Evolutionary conservation across 768 basidiomycete species (phyloP), one percentile per base, ranked within the genome.

Genomic region (Termitomyces heimii): DNA sequence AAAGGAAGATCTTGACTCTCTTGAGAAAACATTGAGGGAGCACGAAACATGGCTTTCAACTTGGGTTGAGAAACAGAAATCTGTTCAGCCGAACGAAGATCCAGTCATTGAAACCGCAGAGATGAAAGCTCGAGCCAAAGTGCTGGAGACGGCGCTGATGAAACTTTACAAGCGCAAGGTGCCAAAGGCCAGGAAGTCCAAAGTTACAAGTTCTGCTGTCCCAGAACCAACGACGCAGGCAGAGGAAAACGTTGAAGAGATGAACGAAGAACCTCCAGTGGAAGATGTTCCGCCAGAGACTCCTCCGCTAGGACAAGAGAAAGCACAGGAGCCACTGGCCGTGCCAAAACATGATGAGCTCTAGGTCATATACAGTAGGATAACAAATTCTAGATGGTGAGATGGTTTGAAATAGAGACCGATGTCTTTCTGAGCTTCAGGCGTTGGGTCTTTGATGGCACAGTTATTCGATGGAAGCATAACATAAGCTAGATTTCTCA

Each of bases 71-170:
- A 85, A 83, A 72, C 95, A 97, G 75, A 89, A 88, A 74, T 71
- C 66, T 54, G 80, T 88, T 49, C 80, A 86, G 70, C 71, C 78
- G 67, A 82, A 89, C 64, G 84, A 92, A 67, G 85, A 97, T 66
- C 93, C 94, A 3, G 88, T 88, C n/a, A 82, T 98, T 32, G 81
- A 85, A 71, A 89, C 88, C 50, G 81, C 74, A 63, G 94, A 98
- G 72, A 86, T 98, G 83, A 88, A 86, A 73, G 84, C 85, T 55
- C 79, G 88, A 55, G 89, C 89, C 28, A 89, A 88, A 78, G 80
- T 80, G 44, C 74, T 97, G 35, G 93, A 96, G 77, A 82, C 75
- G 51, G 86, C 86, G 48, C 66, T 92, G 70, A 82, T 84, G 68
- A 84, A 78, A 67, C 65, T 92, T 58, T 79, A 79, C 63, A 88